phyloP scores from a whole-genome alignment of 495 filamentous ascomycete genomes.

The Immersiella caudata region DNA sequence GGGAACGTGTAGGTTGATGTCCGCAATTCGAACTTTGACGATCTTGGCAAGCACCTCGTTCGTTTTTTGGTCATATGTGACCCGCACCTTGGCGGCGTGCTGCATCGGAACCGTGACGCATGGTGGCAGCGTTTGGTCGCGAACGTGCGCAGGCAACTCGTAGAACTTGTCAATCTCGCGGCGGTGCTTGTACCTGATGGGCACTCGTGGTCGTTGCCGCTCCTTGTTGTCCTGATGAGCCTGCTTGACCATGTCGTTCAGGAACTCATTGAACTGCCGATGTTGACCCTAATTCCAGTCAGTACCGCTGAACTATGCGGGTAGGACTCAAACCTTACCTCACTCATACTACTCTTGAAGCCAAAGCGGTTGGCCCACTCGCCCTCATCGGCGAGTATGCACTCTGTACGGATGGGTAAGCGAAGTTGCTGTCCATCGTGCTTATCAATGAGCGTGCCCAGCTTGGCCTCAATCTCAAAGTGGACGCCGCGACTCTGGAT shows the following conservation, averaged over 20 bases:
- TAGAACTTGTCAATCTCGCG: conserved; percentile 80
- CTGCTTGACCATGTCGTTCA: conserved; percentile 68
- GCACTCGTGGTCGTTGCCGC: conserved; percentile 52
- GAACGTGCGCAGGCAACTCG: conserved; percentile 63
- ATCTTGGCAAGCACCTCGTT: conserved; percentile 77
- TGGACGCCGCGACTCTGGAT: conserved; percentile 61
- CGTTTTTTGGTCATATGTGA: conserved; percentile 75
- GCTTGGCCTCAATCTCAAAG: conserved; percentile 89
- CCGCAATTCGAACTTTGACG: conserved; percentile 82
- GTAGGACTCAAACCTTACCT: conserved; percentile 58
- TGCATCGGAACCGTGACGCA: conserved; percentile 55
- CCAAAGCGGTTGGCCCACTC: conserved; percentile 38
- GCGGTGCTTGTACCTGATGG: conserved; percentile 78
- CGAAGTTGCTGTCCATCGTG: conserved; percentile 66
- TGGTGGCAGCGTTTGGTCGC: conserved; percentile 43
- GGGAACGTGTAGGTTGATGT: conserved; percentile 79
- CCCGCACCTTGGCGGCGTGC: conserved; percentile 69
- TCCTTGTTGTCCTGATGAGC: conserved; percentile 45
- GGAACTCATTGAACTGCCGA: conserved; percentile 71
- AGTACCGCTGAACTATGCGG: not conserved
- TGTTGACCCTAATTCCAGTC: conserved; percentile 66
- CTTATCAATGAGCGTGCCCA: conserved; percentile 77
- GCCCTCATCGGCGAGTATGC: conserved; percentile 59
- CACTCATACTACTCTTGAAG: conserved; percentile 85
- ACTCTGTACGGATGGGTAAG: conserved; percentile 67